A percentile compares a stretch with the other conserved stretches of the same genome.
Evolutionary conservation across 257 asterid species (phyloP).

Genomic region (Anisodus acutangulus): DNA sequence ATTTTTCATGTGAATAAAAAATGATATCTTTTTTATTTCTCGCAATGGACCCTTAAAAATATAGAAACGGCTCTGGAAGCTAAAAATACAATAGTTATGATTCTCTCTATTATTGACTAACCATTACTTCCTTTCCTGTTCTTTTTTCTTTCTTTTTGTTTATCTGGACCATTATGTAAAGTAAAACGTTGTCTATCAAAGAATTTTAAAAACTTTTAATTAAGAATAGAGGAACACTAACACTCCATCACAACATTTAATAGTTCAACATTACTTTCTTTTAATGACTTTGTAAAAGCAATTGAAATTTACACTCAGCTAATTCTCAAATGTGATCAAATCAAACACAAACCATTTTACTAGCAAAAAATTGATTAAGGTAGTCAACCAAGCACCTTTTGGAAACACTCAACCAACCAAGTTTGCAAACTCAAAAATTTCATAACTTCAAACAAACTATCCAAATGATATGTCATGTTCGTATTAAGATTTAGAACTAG

Average conservation of each 20-base stretch:
- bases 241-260: background rate
- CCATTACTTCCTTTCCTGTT: background rate
- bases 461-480: background rate
- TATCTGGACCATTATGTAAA: background rate
- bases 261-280: background rate
- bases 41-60: no score
- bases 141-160: background rate
- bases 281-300: background rate
- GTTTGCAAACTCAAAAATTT: background rate
- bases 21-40: no score
- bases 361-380: background rate
- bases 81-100: no score
- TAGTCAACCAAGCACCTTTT: background rate
- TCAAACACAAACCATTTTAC: background rate
- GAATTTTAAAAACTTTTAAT: no score
- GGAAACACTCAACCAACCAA: background rate
- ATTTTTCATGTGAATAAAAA: no score
- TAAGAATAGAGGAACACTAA: no score
- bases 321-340: background rate
- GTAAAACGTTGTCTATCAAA: no score
- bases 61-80: no score
- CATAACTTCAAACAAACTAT: background rate
- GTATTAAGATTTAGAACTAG: background rate
- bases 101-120: background rate
- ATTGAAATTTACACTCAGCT: background rate